Evolutionary conservation across 2,329 filamentous ascomycete species (phyloP), one percentile per base, ranked within the genome.

Genomic region (Podosphaera leucotricha): DNA sequence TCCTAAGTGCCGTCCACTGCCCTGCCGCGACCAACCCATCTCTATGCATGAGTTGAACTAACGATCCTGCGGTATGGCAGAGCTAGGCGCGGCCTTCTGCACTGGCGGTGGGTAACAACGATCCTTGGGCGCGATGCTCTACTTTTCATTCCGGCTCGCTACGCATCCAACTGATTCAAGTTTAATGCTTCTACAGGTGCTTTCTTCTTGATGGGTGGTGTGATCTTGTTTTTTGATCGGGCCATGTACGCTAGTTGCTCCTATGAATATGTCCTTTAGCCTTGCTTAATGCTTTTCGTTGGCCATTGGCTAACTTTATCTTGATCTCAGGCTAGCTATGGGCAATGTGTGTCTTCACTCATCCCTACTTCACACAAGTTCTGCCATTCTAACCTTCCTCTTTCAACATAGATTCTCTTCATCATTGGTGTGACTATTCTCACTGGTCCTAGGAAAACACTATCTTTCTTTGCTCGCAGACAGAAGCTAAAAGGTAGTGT

Each of bases 1-100:
- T 68, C 28, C 22, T 37, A 3, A 13, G 5, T 16, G 11, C 21
- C 6, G n/a, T 8, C 20, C 16, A 15, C 7, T 6, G 13, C 2
- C 35, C 8, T 19, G 11, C 15, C 8, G 15, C 15, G 11, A 22
- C 16, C 20, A 20, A 44, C 43, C 52, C 35, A 28, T 13, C 16
- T 16, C 6, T 16, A 22, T 19, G 33, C 22, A 8, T 24, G 4
- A 5, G 22, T 24, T 4, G 22, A 24, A 24, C 20, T 49, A 53
- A 57, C 61, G 54, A 58, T 44, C n/a, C 5, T 7, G 44, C 10
- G 45, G 26, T 44, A 30, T 46, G 50, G 41, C 57, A 95, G 90
- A 98, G 64, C 80, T 95, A 57, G 90, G 90, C 54, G 86, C 94
- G 50, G 83, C 86, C 60, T 98, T 98, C 68, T 95, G 90, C 71